Base-by-base conservation (phyloP, 2,329 filamentous ascomycete genomes). In the Cladosporium sp. region DNA sequence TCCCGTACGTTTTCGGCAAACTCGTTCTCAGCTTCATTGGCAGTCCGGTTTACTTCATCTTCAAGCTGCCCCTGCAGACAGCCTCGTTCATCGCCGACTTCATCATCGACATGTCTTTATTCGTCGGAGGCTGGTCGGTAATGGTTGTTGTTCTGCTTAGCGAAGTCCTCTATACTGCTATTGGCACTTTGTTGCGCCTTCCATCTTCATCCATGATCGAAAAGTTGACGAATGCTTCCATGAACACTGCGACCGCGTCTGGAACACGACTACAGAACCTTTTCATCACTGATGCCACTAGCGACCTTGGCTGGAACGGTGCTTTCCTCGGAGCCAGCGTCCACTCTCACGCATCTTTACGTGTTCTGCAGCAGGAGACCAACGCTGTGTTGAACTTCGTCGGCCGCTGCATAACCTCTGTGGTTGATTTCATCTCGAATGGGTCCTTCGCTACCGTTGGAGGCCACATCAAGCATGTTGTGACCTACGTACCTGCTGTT, bases 1-100 rank as follows among this genome's bases (percentile, higher is more conserved):
- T 96, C 54, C 94, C 94, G 0, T 99, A 97, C 75, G 88, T 97
- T 58, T 87, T 92, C 69, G 94, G 94, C 14, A 92, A 96, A 64
- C 79, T 96, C 25, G 86, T 90, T 4, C 80, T 97, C 43, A 87
- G 93, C 70, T 79, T 92, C 51, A 72, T 93, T 22, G 90, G 89
- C 12, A 91, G 92, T 64, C 93, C 93, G 2, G 77, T 90, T 38
- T 78, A 81, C n/a, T 77, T 86, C 30, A 71, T 85, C 52, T 69
- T 88, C 62, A 85, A 84, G 71, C 82, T 91, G 14, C 86, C 93
- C 3, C 77, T 96, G 4, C 85, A 85, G 50, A 80, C 92, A 40
- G 70, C 92, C 9, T 89, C 92, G 43, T 84, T 85, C 57, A 72
- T 87, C 40, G 88, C 89, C n/a, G 92, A 92, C 67, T 80, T 96